Evolutionary conservation across 192 early-diverging fungal genomes (phyloP).

Genomic region (Coemansia reversa): DNA sequence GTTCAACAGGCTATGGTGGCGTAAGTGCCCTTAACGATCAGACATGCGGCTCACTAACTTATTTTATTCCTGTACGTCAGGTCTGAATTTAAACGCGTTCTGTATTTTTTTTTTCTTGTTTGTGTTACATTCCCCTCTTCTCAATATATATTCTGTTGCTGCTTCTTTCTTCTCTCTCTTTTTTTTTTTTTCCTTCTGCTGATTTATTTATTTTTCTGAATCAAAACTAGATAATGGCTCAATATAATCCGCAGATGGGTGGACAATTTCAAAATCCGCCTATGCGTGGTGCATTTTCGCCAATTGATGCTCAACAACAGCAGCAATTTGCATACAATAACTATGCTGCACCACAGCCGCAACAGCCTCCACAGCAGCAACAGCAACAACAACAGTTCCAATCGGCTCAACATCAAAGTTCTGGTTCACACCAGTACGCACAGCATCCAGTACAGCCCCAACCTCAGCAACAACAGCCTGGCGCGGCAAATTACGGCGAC

Average conservation of each 20-base stretch:
- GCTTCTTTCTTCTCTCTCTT: constrained; percentile 1
- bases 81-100: constrained; percentile 11
- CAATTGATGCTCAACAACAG: constrained; percentile 44
- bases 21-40: constrained; percentile 33
- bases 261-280: constrained; percentile 32
- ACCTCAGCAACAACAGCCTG: constrained; percentile 20
- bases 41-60: constrained; percentile 48
- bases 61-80: constrained; percentile 49
- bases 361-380: constrained; percentile 12
- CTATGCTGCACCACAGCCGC: constrained; percentile 18
- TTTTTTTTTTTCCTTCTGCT: background rate
- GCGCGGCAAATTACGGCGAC: constrained; percentile 4
- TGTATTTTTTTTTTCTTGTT: constrained; percentile 9
- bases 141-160: constrained; percentile 3
- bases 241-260: constrained; percentile 46
- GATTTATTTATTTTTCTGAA: constrained; percentile 6
- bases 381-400: constrained; percentile 2
- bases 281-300: constrained; percentile 53
- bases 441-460: constrained; percentile 3
- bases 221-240: constrained; percentile 20
- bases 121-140: constrained; percentile 4
- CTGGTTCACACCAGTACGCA: background rate
- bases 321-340: constrained; percentile 36
- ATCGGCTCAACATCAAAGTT: background rate
- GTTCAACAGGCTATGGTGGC: constrained; percentile 31